Evolutionary conservation across 352 stramenopile species (phyloP).

Genomic region (Paralagenidium karlingii): DNA sequence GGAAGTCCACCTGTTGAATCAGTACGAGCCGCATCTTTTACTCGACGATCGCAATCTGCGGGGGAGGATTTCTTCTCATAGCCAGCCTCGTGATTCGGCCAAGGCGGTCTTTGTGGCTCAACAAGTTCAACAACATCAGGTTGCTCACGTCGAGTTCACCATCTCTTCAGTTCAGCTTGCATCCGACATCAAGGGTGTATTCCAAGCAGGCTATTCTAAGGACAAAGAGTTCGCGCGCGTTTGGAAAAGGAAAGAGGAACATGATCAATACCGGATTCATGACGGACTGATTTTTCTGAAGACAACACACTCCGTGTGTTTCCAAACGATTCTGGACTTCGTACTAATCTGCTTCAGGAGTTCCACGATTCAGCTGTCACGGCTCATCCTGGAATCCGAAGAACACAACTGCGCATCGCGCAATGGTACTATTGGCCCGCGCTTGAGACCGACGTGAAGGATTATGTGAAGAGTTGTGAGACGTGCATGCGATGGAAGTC

Average conservation of each 20-base stretch:
- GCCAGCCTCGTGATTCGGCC: not conserved
- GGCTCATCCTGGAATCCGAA: slow-evolving; percentile 2
- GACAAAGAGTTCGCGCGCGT: not conserved
- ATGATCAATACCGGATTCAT: not conserved
- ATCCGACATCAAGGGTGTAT: not conserved
- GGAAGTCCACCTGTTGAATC: not conserved
- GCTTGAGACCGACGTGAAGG: slow-evolving; percentile 3
- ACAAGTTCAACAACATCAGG: not conserved
- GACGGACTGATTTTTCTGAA: not conserved
- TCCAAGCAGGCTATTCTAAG: not conserved
- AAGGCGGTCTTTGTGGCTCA: not conserved
- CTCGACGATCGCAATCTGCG: not conserved
- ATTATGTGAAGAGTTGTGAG: slow-evolving; percentile 5
- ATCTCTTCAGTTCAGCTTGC: not conserved
- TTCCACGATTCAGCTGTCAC: slow-evolving; percentile 1
- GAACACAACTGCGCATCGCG: not conserved
- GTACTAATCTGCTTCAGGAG: slow-evolving; percentile 1
- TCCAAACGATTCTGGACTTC: not conserved
- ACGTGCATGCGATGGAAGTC: slow-evolving; percentile 4
- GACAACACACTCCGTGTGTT: not conserved
- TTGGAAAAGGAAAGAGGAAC: not conserved
- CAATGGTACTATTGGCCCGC: slow-evolving; percentile 6
- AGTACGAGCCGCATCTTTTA: not conserved
- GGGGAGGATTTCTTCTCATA: too few species aligned
- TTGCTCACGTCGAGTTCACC: not conserved